Evolutionary conservation across 164 flowering plant genomes (phyloP), one percentile per base, ranked within the genome.

Genomic region (Brasenia schreberi): DNA sequence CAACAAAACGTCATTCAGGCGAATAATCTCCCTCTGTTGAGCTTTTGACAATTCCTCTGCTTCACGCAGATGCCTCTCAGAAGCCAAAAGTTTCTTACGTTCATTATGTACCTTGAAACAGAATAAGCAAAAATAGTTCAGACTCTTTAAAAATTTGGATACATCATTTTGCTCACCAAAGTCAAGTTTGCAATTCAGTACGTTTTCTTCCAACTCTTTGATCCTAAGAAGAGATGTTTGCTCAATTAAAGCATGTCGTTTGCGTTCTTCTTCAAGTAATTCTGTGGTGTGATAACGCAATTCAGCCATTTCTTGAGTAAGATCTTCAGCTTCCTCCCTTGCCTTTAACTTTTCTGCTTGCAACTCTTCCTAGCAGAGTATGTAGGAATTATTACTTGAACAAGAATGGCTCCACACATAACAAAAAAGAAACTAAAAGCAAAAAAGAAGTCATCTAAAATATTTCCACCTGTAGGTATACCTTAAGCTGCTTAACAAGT

Each of bases 251-350:
- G 91, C 87, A 69, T 92, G 91, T 14, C 89, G 90, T 64, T 83
- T 87, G 77, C 87, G 66, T 68, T 89, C 98, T 69, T 92, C 83
- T 77, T 92, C 98, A 59, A 92, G 90, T 85, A 86, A 79, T 66
- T 75, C 73, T 4, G 83, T 89, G 60, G 83, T 72, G 69, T 85
- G 87, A 77, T 87, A 92, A 75, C 96, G 81, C 64, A 92, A 68
- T 70, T 92, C 96, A 23, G 96, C 96, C 98, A 89, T 87, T 81
- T 91, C 95, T 75, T 91, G 95, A 52, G 86, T 81, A 56, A 91
- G 78, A 77, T 87, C 95, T 68, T 87, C 93, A 19, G 91, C 85
- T 71, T 88, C 93, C 71, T 91, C 95, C 71, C 85, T 87, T n/a
- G 95, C 85, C 74, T 82, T 92, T 60, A 71, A 69, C 77, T 80